Percentiles rank a stretch among this genome's conserved stretches.
Evolutionary conservation across 202 grass and related monocot genomes (phyloP).

Genomic region (Alloteropsis angusta): DNA sequence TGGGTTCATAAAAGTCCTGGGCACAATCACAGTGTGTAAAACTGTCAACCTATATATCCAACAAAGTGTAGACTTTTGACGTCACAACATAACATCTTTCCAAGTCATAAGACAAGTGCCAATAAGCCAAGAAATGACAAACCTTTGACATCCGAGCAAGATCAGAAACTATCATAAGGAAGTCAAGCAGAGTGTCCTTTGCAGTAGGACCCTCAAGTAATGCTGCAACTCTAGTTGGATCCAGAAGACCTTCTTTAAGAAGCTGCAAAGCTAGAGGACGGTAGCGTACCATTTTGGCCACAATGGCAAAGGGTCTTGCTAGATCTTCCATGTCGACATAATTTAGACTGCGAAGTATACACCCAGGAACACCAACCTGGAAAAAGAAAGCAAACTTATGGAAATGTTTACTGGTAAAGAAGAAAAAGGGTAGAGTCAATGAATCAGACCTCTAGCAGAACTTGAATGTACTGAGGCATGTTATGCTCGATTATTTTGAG

Average conservation of each 20-base stretch:
- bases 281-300: conserved; percentile 97
- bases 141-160: conserved; percentile 99
- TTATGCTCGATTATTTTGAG: conserved; percentile 63
- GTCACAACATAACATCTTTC: neutral
- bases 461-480: conserved; percentile 71
- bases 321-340: conserved; percentile 64
- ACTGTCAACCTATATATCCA: conserved; percentile 4
- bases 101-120: neutral
- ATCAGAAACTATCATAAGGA: conserved; percentile 98
- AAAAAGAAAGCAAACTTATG: conserved; percentile 17
- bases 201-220: conserved; percentile 47
- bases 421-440: neutral
- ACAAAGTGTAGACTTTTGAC: neutral
- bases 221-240: conserved; percentile 50
- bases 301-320: conserved; percentile 65
- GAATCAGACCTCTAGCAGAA: conserved; percentile 57
- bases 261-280: conserved; percentile 62
- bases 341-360: conserved; percentile 57
- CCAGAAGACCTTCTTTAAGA: conserved; percentile 80
- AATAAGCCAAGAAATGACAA: conserved; percentile 8
- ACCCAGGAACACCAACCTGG: conserved; percentile 65
- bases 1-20: conserved; percentile 84
- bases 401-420: neutral
- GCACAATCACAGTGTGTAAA: conserved; percentile 15
- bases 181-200: conserved; percentile 72